These are phyloP conservation scores for Coffea humblotiana DNA, from an alignment of 305 asterid species.

Conservation along the genomic window DNA sequence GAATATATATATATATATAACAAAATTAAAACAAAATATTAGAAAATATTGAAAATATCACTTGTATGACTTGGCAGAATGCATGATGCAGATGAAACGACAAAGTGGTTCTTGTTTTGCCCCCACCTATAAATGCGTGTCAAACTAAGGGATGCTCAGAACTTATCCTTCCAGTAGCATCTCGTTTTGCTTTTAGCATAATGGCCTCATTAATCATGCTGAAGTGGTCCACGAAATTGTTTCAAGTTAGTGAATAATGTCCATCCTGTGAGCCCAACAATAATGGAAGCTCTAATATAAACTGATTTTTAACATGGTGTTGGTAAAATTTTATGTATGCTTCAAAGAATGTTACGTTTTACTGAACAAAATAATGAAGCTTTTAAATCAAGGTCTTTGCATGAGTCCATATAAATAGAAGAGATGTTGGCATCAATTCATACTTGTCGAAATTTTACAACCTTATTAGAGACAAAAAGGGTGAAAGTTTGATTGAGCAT, in stretches of 20 bases:
- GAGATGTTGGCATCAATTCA: too few relatives aligned
- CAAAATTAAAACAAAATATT: background rate
- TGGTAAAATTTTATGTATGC: too few relatives aligned
- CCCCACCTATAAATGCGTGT: conserved; percentile 6
- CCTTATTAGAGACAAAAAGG: too few relatives aligned
- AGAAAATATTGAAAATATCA: background rate
- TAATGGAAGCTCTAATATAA: background rate
- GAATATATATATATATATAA: too few relatives aligned
- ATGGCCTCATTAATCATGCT: conserved; percentile 6
- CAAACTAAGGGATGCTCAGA: background rate
- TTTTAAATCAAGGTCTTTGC: too few relatives aligned
- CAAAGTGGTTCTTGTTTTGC: background rate
- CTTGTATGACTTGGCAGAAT: background rate
- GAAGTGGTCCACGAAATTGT: conserved; percentile 7
- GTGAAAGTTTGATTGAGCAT: too few relatives aligned
- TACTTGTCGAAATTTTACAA: too few relatives aligned
- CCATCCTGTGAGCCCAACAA: background rate
- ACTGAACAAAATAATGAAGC: too few relatives aligned
- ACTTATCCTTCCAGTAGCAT: conserved; percentile 6
- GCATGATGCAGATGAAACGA: conserved; percentile 6
- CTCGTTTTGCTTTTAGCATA: background rate
- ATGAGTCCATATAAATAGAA: too few relatives aligned
- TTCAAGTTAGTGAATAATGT: background rate
- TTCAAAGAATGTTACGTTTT: too few relatives aligned
- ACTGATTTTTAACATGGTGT: too few relatives aligned